Evolutionary conservation across 441 rosid species (phyloP), one percentile per base, ranked within the genome.

Genomic region (Monsonia emarginata): DNA sequence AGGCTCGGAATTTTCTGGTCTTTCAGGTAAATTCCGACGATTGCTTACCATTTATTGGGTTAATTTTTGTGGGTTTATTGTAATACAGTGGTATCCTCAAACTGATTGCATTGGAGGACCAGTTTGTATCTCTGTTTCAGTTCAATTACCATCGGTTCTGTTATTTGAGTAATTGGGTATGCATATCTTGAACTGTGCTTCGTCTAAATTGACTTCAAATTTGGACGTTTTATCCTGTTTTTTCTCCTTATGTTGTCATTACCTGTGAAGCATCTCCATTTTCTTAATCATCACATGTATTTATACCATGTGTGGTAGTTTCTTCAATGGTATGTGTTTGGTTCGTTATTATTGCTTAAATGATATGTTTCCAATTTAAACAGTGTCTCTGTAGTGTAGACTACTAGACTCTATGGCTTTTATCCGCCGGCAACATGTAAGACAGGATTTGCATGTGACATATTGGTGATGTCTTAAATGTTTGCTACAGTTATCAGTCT

Each of bases 1-100:
- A 89, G 84, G 99, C 99, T 72, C 84, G 97, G 36, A 95, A 95
- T 75, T 95, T 95, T 74, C 82, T 95, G 60, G 99, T 95, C 44
- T 95, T 95, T 76, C 99, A 95, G 99, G 99, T 90, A 21, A n/a
- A 25, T 28, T 74, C 9, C 5, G 38, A 67, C 69, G n/a, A 26
- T 32, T 38, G 61, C 6, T 3, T 8, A 52, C 19, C 30, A 7
- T 27, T 30, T 27, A 14, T 46, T 46, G 16, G 21, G 2, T 8
- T 5, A 8, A 7, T 18, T 50, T 18, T 50, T 50, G 26, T 21
- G 25, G 1, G 5, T 50, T 50, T 24, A 2, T 56, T 24, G 14
- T 44, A 44, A 44, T 44, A 44, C 22, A 44, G 19, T 16, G 19
- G 16, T 44, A 3, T 4, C 21, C 5, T 44, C 52, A 44, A 44